phyloP scores from a whole-genome alignment of 2,329 filamentous ascomycete species.

The Hypoxylon sp. region DNA sequence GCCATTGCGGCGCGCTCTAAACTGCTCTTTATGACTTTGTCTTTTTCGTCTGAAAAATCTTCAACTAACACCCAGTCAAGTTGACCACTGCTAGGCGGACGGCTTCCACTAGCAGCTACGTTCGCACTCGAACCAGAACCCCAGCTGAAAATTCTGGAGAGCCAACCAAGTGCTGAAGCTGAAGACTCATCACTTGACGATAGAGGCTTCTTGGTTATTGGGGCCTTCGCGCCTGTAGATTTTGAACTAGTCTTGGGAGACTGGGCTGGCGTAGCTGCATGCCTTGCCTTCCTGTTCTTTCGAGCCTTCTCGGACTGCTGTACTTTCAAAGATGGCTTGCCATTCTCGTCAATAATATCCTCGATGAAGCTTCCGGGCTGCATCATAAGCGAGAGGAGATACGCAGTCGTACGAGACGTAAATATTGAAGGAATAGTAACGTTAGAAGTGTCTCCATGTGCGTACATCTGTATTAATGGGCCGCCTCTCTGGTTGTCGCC shows the following conservation, averaged over 20 bases:
- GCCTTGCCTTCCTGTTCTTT: conserved; percentile 55
- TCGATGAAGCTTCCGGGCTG: conserved; percentile 76
- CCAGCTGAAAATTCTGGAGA: conserved; percentile 60
- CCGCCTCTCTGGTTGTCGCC: conserved; percentile 93
- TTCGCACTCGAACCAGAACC: conserved; percentile 50
- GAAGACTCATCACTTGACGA: conserved; percentile 42
- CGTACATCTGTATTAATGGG: conserved; percentile 96
- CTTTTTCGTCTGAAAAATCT: conserved; percentile 72
- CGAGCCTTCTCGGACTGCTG: conserved; percentile 61
- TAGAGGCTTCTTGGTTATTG: conserved; percentile 47
- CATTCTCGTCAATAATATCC: conserved; percentile 71
- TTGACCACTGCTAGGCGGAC: conserved; percentile 79
- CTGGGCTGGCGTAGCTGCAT: conserved; percentile 49
- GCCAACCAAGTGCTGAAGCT: conserved; percentile 56
- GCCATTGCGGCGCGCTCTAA: conserved; percentile 55
- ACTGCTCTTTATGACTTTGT: conserved; percentile 59
- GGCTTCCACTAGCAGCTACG: conserved; percentile 64
- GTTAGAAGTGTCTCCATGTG: conserved; percentile 95
- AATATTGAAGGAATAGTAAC: conserved; percentile 95
- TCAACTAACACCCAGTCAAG: conserved; percentile 79
- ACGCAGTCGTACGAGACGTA: conserved; percentile 93
- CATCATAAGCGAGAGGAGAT: conserved; percentile 88
- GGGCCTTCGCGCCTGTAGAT: conserved; percentile 46
- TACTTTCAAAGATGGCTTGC: conserved; percentile 67
- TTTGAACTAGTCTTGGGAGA: conserved; percentile 48